Percentiles rank a stretch among this genome's conserved stretches.
phyloP scores from a whole-genome alignment of 2,329 filamentous ascomycete species.

The Scedosporium apiospermum region DNA sequence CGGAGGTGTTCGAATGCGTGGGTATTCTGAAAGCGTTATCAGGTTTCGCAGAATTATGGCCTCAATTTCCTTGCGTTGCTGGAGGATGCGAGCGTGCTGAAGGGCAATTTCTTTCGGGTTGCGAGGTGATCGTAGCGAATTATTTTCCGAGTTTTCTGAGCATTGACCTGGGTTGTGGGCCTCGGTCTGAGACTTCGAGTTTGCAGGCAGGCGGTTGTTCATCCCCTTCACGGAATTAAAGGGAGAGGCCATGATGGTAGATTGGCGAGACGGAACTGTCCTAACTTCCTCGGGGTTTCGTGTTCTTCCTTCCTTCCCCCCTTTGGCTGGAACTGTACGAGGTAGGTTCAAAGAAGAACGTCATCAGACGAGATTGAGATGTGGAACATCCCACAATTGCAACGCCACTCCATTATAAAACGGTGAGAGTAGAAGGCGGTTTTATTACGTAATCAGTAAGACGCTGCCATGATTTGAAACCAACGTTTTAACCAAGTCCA shows the following conservation, averaged over 20 bases:
- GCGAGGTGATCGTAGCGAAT: not conserved
- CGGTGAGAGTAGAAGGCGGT: not conserved
- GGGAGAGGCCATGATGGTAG: not conserved
- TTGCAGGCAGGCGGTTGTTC: not conserved
- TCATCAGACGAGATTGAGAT: too few relatives aligned
- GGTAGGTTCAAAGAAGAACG: too few relatives aligned
- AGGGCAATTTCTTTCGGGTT: conserved; percentile 57
- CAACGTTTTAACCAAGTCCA: not conserved
- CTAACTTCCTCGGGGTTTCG: not conserved
- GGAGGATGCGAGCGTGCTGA: conserved; percentile 72
- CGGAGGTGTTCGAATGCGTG: conserved; percentile 23
- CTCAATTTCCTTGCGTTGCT: conserved; percentile 73
- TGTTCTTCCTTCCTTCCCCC: too few relatives aligned
- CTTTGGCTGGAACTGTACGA: too few relatives aligned
- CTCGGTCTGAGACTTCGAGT: not conserved
- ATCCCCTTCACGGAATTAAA: not conserved
- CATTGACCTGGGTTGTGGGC: not conserved
- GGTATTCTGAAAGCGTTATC: conserved; percentile 58
- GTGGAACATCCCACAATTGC: too few relatives aligned
- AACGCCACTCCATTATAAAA: not conserved
- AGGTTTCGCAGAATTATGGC: conserved; percentile 62
- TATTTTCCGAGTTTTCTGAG: not conserved
- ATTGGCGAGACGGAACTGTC: not conserved
- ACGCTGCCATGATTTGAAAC: not conserved
- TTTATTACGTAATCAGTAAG: not conserved